Percentiles rank a stretch among this genome's conserved stretches.
phyloP scores from a whole-genome alignment of 2,329 filamentous ascomycete genomes.

The Epichloe amarillans region DNA sequence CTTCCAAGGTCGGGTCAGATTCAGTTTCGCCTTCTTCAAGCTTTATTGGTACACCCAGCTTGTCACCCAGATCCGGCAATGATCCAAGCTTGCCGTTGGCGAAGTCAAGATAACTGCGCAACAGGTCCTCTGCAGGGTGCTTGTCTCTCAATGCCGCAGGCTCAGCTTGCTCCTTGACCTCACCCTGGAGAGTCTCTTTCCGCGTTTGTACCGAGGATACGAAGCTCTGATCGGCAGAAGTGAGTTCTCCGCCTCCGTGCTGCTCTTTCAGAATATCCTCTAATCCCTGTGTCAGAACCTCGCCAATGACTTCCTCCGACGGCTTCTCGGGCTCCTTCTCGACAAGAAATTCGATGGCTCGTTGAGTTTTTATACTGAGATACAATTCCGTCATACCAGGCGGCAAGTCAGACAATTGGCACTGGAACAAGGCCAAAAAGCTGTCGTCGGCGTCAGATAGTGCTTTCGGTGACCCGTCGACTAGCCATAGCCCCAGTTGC shows the following conservation, averaged over 20 bases:
- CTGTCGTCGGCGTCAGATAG: constrained; percentile 30
- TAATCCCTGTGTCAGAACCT: constrained; percentile 43
- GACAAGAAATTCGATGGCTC: constrained; percentile 40
- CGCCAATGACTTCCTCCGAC: constrained; percentile 39
- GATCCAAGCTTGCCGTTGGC: constrained; percentile 21
- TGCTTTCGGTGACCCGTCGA: constrained; percentile 24
- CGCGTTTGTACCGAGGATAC: constrained; percentile 19
- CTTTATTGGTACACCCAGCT: constrained; percentile 23
- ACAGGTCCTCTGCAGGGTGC: constrained; percentile 26
- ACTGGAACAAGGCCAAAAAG: constrained; percentile 31
- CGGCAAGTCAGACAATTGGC: constrained; percentile 30
- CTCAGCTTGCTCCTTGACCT: constrained; percentile 12
- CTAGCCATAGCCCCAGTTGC: constrained; percentile 28
- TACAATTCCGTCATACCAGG: constrained; percentile 29
- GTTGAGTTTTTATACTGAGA: constrained; percentile 33
- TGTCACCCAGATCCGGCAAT: constrained; percentile 20
- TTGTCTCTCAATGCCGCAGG: constrained; percentile 21
- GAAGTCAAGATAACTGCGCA: constrained; percentile 21
- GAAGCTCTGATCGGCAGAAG: constrained; percentile 22
- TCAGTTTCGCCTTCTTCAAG: constrained; percentile 15
- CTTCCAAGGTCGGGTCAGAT: constrained; percentile 14
- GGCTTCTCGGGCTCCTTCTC: constrained; percentile 33
- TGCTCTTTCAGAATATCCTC: constrained; percentile 30
- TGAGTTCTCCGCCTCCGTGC: constrained; percentile 18
- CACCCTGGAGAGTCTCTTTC: constrained; percentile 20